Evolutionary conservation across 2,329 filamentous ascomycete species (phyloP), one percentile per base, ranked within the genome.

Genomic region (Fonsecaea multimorphosa): DNA sequence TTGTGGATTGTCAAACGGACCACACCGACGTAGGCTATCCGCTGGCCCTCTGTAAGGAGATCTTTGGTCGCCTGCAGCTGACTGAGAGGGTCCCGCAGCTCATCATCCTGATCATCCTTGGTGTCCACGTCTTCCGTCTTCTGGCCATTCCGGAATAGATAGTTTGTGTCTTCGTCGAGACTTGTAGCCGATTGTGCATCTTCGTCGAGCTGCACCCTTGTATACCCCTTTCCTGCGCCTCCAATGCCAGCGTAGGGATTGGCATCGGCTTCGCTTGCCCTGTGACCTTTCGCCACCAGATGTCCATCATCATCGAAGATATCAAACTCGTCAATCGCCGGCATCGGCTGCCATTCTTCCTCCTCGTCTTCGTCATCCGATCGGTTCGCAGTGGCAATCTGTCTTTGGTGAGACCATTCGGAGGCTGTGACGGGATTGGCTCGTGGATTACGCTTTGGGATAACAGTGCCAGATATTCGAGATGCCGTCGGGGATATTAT

Each of bases 51-150:
- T 1, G 94, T 99, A 61, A 99, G 83, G 16, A 99, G 85, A 71
- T 96, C 91, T 77, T 99, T 99, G 38, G 95, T 99, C 8, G 95
- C 91, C 78, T 98, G 91, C 84, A 99, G 90, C 77, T 99, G 95
- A 56, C 90, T 89, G 46, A 96, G 80, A 3, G 93, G 88, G 78
- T 98, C 95, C 60, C 93, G 87, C 65, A 91, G 88, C 61, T 95
- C 92, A 27, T 96, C 93, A 27, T 93, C 91, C 58, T 89, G 86
- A 40, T 82, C 73, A 4, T 86, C 81, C 9, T 85, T 84, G 1
- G 88, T 89, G 84, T 82, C 73, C 3, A 86, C 81, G 6, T 85
- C 65, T 58, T 52, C 52, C 24, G 54, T 89, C 52, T 82, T 84
- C 61, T 83, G 84, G 14, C 84, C 79, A 66, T 92, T 89, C 71